Evolutionary conservation across 352 stramenopile genomes (phyloP).

Genomic region (Phytophthora meadii): DNA sequence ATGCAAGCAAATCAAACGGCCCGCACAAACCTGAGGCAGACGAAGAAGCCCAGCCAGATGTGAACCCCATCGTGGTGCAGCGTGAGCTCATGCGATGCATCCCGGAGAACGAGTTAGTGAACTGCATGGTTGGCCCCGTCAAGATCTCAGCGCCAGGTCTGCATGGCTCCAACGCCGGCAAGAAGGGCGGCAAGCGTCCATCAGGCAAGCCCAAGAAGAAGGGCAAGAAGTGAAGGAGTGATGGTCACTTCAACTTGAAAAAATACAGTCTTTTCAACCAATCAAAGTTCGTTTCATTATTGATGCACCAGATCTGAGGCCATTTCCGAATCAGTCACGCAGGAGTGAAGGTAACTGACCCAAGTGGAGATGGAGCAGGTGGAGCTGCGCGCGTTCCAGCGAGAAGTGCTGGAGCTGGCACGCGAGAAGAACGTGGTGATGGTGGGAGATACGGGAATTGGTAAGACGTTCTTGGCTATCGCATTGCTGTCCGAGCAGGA

Average conservation of each 20-base stretch:
- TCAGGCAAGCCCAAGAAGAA: slow-evolving; percentile 45
- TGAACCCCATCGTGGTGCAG: slow-evolving; percentile 77
- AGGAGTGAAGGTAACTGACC: background rate
- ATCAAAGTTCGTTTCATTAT: slow-evolving; percentile 10
- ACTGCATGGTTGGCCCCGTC: slow-evolving; percentile 91
- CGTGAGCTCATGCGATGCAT: slow-evolving; percentile 92
- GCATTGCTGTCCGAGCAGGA: slow-evolving; percentile 77
- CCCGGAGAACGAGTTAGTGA: slow-evolving; percentile 89
- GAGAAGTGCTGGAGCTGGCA: slow-evolving; percentile 69
- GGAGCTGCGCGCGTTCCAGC: slow-evolving; percentile 76
- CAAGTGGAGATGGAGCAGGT: slow-evolving; percentile 34
- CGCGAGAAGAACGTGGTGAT: slow-evolving; percentile 84
- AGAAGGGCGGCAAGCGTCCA: slow-evolving; percentile 47
- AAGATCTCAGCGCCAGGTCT: slow-evolving; percentile 87
- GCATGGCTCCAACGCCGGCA: slow-evolving; percentile 39
- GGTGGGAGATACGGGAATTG: slow-evolving; percentile 84
- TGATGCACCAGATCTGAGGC: slow-evolving; percentile 6
- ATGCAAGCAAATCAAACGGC: slow-evolving; percentile 29
- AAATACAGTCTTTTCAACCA: slow-evolving; percentile 21
- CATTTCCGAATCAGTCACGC: slow-evolving; percentile 1
- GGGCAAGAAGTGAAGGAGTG: slow-evolving; percentile 44
- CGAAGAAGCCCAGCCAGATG: slow-evolving; percentile 48
- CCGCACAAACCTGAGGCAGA: slow-evolving; percentile 25
- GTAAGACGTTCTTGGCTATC: slow-evolving; percentile 88
- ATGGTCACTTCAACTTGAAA: slow-evolving; percentile 27